A percentile compares a stretch with the other conserved stretches of the same genome.
Evolutionary conservation across 768 basidiomycete species (phyloP).

Genomic region (Suillus occidentalis): DNA sequence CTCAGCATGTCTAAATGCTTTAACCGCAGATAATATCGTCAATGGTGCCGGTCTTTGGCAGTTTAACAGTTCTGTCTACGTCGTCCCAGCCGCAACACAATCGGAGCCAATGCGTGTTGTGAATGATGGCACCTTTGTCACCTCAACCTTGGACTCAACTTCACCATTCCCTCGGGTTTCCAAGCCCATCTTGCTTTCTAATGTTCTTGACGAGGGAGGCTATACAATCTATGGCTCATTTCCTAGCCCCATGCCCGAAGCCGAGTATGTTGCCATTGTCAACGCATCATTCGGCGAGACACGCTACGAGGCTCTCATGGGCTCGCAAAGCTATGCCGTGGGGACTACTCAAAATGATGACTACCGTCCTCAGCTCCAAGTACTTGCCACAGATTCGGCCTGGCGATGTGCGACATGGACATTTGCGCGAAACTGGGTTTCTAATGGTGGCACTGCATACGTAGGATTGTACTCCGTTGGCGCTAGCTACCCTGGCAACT

Average conservation of each 20-base stretch:
- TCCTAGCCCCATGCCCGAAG: slow-evolving; percentile 37
- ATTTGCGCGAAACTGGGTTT: slow-evolving; percentile 68
- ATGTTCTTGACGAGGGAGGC: slow-evolving; percentile 71
- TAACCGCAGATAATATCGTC: slow-evolving; percentile 55
- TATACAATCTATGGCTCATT: slow-evolving; percentile 53
- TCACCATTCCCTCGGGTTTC: slow-evolving; percentile 56
- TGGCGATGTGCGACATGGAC: slow-evolving; percentile 75
- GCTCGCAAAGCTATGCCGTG: slow-evolving; percentile 48
- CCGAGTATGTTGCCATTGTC: slow-evolving; percentile 40
- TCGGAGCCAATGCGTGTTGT: slow-evolving; percentile 63
- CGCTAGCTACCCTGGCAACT: slow-evolving; percentile 71
- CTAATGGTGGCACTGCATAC: slow-evolving; percentile 61
- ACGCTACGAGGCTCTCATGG: slow-evolving; percentile 43
- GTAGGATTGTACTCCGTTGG: slow-evolving; percentile 67
- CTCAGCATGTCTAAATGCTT: slow-evolving; percentile 47
- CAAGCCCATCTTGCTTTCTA: slow-evolving; percentile 73
- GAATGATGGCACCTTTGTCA: slow-evolving; percentile 67
- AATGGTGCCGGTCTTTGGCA: slow-evolving; percentile 47
- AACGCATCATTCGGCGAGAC: slow-evolving; percentile 45
- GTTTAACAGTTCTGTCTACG: slow-evolving; percentile 37
- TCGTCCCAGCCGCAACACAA: slow-evolving; percentile 52
- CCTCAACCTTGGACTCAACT: slow-evolving; percentile 61
- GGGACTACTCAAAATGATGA: slow-evolving; percentile 26
- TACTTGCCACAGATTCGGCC: slow-evolving; percentile 64
- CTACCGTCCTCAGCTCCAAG: slow-evolving; percentile 52